A percentile compares a stretch with the other conserved stretches of the same genome.
Evolutionary conservation across 1,284 basidiomycete species (phyloP).

Genomic region (Moesziomyces antarcticus): DNA sequence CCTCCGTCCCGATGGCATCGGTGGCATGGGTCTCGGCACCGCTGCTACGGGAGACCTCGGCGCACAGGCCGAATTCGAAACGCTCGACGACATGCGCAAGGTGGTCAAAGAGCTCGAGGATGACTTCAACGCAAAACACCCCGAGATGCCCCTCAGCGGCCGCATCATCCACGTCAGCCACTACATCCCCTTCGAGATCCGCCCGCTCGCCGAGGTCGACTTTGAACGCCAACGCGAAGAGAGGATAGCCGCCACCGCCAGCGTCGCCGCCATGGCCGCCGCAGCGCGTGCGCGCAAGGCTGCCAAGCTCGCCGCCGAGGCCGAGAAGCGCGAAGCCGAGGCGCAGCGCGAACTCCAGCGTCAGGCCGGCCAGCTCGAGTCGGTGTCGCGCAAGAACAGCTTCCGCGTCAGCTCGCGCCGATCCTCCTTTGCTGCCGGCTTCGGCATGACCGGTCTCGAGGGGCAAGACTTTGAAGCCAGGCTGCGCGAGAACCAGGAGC

Average conservation of each 20-base stretch:
- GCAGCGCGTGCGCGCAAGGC: constrained; percentile 59
- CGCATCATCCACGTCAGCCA: constrained; percentile 67
- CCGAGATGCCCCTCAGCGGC: constrained; percentile 57
- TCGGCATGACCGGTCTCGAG: constrained; percentile 50
- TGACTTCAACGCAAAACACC: constrained; percentile 61
- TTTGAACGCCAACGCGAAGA: constrained; percentile 57
- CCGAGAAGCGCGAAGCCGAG: constrained; percentile 49
- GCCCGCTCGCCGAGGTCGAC: constrained; percentile 59
- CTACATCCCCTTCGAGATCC: constrained; percentile 65
- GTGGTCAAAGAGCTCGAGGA: constrained; percentile 57
- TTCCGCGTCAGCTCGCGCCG: constrained; percentile 49
- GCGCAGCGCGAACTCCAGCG: constrained; percentile 42
- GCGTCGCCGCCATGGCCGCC: constrained; percentile 61
- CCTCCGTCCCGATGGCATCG: constrained; percentile 61
- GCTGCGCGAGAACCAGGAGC: constrained; percentile 63
- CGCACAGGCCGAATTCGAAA: constrained; percentile 53
- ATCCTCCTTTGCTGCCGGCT: constrained; percentile 48
- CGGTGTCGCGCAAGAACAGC: constrained; percentile 47
- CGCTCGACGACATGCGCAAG: constrained; percentile 53
- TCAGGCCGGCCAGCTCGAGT: constrained; percentile 27
- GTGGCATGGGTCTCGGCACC: constrained; percentile 56
- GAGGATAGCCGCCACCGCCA: constrained; percentile 56
- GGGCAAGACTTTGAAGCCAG: constrained; percentile 56
- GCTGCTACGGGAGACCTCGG: constrained; percentile 62
- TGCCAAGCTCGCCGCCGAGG: constrained; percentile 47